Base-by-base conservation (phyloP, 2,329 filamentous ascomycete genomes). In the Colletotrichum sp. region DNA sequence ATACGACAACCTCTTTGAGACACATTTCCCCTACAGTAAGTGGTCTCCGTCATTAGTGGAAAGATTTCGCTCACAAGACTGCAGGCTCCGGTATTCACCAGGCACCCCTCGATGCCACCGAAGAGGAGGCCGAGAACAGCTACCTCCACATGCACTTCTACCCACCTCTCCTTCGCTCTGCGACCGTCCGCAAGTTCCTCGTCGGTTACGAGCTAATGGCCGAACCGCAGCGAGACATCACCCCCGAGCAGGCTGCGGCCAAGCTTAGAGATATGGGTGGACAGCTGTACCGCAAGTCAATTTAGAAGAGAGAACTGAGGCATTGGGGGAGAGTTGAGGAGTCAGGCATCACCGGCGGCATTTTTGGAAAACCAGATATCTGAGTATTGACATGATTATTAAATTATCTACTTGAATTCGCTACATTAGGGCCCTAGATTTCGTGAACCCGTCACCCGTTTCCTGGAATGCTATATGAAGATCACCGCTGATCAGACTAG, bases 121-220 rank as follows among this genome's bases (percentile, higher is more conserved):
- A 92, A 2, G 95, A 98, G 77, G 96, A 99, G 84, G 91, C 96
- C 70, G 94, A 98, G 80, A 93, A 93, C 77, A 95, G 95, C 79
- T 96, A 98, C 85, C 93, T 99, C 83, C 97, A 99, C 85, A 93
- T 99, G 88, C 97, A 99, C 87, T 99, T 99, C 85, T 99, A 98
- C 84, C 97, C 97, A 57, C 97, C 97, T 15, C 89, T 99, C 63
- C 89, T 99, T 78, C 93, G 97, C 72, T 98, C 96, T 63, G 96
- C 97, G 4, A 98, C 96, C 0, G 96, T 99, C 63, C 93, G 95
- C 80, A 99, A 99, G 87, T 99, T 99, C 86, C 86, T 99, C 69
- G 97, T 99, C 39, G 97, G 97, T 0, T 99, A 98, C 83, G 97
- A 99, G 86, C 90, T 99, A 86, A 92, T 99, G 92, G 97, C 95